Percentiles rank a stretch among this genome's conserved stretches.
Conservation (phyloP, 495 filamentous ascomycete species). For the Aspergillus sparsus region DNA sequence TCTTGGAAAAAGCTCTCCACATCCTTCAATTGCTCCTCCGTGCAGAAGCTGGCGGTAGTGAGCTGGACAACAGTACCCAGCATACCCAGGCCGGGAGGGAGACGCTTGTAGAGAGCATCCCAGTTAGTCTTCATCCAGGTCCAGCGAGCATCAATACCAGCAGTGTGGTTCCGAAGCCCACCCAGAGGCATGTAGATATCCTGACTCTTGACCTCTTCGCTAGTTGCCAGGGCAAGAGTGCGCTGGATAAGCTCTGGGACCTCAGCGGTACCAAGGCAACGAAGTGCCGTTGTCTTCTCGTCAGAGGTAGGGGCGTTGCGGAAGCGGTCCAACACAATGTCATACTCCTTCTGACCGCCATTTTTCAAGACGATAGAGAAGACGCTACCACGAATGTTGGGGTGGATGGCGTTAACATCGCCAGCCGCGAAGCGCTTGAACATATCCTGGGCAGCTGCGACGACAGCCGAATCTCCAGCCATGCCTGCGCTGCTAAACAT, state of each 20-base stretch:
- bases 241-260: constrained; percentile 76
- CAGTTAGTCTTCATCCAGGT: constrained; percentile 84
- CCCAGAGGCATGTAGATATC: constrained; percentile 89
- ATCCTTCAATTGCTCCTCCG: constrained; percentile 67
- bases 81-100: constrained; percentile 79
- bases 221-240: constrained; percentile 72
- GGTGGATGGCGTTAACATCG: constrained; percentile 62
- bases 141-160: constrained; percentile 81
- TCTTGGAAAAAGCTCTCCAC: constrained; percentile 79
- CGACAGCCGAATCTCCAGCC: constrained; percentile 59
- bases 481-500: constrained; percentile 63
- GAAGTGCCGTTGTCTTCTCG: constrained; percentile 93
- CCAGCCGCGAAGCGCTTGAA: constrained; percentile 62
- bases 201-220: constrained; percentile 88
- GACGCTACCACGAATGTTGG: constrained; percentile 64
- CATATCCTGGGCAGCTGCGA: constrained; percentile 63
- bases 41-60: constrained; percentile 79
- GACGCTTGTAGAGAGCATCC: constrained; percentile 72
- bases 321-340: constrained; percentile 79
- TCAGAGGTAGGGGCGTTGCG: constrained; percentile 83
- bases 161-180: constrained; percentile 73
- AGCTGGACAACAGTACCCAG: constrained; percentile 82
- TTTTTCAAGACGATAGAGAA: constrained; percentile 63
- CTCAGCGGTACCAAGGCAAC: constrained; percentile 78
- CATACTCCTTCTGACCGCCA: constrained; percentile 63